Conservation (phyloP, 495 filamentous ascomycete genomes). For the Podospora appendiculata region DNA sequence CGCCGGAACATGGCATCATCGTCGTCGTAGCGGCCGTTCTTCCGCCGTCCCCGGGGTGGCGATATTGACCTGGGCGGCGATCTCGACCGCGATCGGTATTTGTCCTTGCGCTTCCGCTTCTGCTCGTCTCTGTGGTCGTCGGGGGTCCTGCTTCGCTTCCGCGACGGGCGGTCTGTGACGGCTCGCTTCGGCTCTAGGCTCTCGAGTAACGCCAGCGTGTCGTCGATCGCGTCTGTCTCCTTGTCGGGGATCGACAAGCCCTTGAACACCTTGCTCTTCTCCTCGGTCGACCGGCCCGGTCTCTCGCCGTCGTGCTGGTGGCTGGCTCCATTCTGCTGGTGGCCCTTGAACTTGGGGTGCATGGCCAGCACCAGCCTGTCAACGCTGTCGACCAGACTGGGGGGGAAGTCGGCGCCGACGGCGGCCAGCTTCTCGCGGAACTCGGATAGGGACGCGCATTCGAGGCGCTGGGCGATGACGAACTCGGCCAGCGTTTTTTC, state of each 20-base stretch:
- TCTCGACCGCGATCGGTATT: constrained; percentile 37
- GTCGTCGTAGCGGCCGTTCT: constrained; percentile 46
- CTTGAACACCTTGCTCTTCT: constrained; percentile 76
- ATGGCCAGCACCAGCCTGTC: constrained; percentile 81
- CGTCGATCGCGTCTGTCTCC: constrained; percentile 69
- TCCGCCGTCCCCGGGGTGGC: constrained; percentile 37
- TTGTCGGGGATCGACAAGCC: constrained; percentile 85
- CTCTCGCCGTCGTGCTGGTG: constrained; percentile 35
- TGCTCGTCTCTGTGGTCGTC: constrained; percentile 46
- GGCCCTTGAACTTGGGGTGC: constrained; percentile 74
- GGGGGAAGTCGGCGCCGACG: constrained; percentile 78
- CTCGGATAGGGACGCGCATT: constrained; percentile 57
- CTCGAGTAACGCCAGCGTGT: constrained; percentile 88
- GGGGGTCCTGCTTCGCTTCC: constrained; percentile 70
- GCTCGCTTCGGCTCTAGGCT: constrained; percentile 62
- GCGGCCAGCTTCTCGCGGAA: constrained; percentile 65
- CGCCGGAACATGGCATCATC: constrained; percentile 63
- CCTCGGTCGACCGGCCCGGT: constrained; percentile 33
- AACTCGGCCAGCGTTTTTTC: constrained; percentile 96
- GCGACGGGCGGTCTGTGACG: constrained; percentile 26
- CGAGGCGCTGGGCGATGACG: constrained; percentile 79
- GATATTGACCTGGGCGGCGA: constrained; percentile 44
- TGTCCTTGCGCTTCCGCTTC: constrained; percentile 36
- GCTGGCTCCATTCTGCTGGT: constrained; percentile 28
- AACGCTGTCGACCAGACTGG: constrained; percentile 82